These are phyloP conservation scores for Colletotrichum eremochloae DNA, from an alignment of 2,329 filamentous ascomycete genomes.

Conservation along the genomic window DNA sequence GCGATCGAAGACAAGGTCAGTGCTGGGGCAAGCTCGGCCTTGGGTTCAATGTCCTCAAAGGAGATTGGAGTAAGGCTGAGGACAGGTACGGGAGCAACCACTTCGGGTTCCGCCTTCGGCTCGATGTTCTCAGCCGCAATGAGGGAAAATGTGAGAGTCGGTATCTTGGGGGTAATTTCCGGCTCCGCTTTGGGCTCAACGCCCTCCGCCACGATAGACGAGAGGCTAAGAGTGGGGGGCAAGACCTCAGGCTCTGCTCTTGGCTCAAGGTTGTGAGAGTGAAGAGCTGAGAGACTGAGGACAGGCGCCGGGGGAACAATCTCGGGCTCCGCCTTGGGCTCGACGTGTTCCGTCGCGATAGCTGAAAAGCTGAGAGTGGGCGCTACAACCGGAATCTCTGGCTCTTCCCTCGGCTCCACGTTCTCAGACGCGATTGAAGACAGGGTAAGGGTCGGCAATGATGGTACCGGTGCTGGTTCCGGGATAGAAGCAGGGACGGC, in stretches of 20 bases:
- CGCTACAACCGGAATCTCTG: slow-evolving; percentile 43
- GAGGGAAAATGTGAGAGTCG: slow-evolving; percentile 45
- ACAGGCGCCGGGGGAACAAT: slow-evolving; percentile 41
- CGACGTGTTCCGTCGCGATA: slow-evolving; percentile 53
- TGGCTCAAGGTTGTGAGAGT: slow-evolving; percentile 37
- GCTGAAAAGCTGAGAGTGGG: slow-evolving; percentile 49
- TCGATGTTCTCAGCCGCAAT: slow-evolving; percentile 48
- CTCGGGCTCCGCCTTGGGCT: slow-evolving; percentile 50
- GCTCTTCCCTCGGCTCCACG: slow-evolving; percentile 52
- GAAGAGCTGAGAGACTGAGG: slow-evolving; percentile 42
- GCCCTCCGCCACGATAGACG: slow-evolving; percentile 50
- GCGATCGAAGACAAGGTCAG: slow-evolving; percentile 50
- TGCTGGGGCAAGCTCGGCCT: slow-evolving; percentile 49
- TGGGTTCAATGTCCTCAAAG: slow-evolving; percentile 51
- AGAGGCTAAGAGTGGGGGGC: slow-evolving; percentile 48
- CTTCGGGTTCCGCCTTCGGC: slow-evolving; percentile 53
- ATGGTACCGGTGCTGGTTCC: slow-evolving; percentile 35
- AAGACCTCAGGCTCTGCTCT: slow-evolving; percentile 47
- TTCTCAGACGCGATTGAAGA: slow-evolving; percentile 50
- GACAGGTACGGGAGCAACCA: slow-evolving; percentile 47
- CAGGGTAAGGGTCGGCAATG: slow-evolving; percentile 48
- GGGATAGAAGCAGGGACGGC: slow-evolving; percentile 40
- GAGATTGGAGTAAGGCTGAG: slow-evolving; percentile 53
- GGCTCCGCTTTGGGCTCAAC: slow-evolving; percentile 49
- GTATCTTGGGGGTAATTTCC: slow-evolving; percentile 36